Conservation (phyloP, 106 monocot genomes). For the Triglochin maritima region DNA sequence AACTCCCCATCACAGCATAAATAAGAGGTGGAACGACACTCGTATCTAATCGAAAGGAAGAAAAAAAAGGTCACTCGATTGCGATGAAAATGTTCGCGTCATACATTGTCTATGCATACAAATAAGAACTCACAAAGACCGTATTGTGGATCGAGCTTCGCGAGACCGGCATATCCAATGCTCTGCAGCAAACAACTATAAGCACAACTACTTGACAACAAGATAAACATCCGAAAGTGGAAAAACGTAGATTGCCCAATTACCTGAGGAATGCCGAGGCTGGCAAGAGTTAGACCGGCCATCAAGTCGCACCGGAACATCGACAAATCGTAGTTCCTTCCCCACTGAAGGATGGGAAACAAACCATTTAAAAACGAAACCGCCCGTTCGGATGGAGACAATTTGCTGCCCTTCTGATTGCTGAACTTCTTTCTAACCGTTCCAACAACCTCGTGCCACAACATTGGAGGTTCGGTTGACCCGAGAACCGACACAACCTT, state of each 20-base stretch:
- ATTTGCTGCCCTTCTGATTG: slow-evolving; percentile 6
- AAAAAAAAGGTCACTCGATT: no score
- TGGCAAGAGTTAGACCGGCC: slow-evolving; percentile 87
- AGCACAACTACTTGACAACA: neutral
- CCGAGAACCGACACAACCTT: slow-evolving; percentile 29
- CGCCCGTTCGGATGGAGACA: slow-evolving; percentile 8
- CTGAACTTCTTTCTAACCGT: slow-evolving; percentile 11
- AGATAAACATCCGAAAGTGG: neutral
- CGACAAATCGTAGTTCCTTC: slow-evolving; percentile 43
- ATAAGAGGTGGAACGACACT: slow-evolving; percentile 75
- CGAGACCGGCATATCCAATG: slow-evolving; percentile 83
- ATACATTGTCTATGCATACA: no score
- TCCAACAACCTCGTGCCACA: slow-evolving; percentile 42
- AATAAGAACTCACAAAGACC: slow-evolving; percentile 72
- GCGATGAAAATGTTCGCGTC: neutral
- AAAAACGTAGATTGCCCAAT: neutral
- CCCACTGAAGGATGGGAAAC: slow-evolving; percentile 71
- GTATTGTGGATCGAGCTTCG: slow-evolving; percentile 79
- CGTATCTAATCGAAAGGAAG: slow-evolving; percentile 24
- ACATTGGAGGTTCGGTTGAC: slow-evolving; percentile 41
- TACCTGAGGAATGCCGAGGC: slow-evolving; percentile 85
- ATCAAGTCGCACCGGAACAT: slow-evolving; percentile 62
- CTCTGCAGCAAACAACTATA: slow-evolving; percentile 35
- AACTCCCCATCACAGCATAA: slow-evolving; percentile 85
- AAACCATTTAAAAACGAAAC: slow-evolving; percentile 24